Evolutionary conservation across 768 basidiomycete species (phyloP).

Genomic region (Tulasnella sp.): DNA sequence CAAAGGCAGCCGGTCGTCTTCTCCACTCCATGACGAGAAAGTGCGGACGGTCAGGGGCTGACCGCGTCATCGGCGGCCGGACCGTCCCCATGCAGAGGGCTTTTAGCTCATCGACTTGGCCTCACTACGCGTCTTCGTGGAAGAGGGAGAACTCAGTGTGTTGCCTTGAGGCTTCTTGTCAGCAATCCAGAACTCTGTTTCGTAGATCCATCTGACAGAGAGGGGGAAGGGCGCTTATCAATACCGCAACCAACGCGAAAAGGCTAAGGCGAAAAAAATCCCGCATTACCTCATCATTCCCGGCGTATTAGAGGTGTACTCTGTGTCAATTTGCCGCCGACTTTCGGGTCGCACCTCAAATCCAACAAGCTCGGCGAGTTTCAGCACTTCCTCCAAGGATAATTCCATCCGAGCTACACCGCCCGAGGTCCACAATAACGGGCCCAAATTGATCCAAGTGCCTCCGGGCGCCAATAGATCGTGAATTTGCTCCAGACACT

Average conservation of each 20-base stretch:
- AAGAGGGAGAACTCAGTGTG: not conserved
- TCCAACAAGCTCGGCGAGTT: conserved; percentile 51
- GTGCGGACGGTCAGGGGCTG: too few species aligned
- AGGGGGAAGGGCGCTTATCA: not conserved
- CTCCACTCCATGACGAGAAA: too few species aligned
- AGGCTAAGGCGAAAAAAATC: not conserved
- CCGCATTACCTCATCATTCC: conserved; percentile 55
- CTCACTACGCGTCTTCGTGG: not conserved
- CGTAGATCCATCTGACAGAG: conserved; percentile 49
- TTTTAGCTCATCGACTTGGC: conserved; percentile 5
- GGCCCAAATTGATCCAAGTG: conserved; percentile 68
- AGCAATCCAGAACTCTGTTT: conserved; percentile 65
- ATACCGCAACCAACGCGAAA: not conserved
- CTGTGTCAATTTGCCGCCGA: conserved; percentile 52
- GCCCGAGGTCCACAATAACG: conserved; percentile 59
- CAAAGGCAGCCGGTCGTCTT: too few species aligned
- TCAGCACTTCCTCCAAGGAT: conserved; percentile 60
- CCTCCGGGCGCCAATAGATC: conserved; percentile 57
- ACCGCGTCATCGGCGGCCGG: not conserved
- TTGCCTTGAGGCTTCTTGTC: conserved; percentile 28
- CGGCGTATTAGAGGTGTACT: conserved; percentile 57
- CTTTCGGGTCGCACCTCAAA: conserved; percentile 41
- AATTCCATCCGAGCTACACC: conserved; percentile 54
- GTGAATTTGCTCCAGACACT: conserved; percentile 52
- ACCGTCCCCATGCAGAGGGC: not conserved